A percentile compares a stretch with the other conserved stretches of the same genome.
phyloP scores from a whole-genome alignment of 768 basidiomycete species.

The Asterophora lycoperdoides region DNA sequence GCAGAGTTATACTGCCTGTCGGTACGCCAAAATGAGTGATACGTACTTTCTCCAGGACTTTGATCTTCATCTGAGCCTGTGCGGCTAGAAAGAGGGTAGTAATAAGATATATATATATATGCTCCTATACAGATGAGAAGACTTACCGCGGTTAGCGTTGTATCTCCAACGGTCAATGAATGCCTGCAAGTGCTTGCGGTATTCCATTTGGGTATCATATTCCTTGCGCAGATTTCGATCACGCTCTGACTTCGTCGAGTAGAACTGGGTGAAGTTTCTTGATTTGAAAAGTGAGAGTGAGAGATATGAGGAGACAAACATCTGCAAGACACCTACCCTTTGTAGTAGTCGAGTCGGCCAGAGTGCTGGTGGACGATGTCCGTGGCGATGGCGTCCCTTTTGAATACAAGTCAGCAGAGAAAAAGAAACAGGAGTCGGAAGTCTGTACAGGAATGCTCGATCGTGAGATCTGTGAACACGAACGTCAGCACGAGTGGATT shows the following conservation, averaged over 20 bases:
- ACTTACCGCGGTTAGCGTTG: conserved; percentile 83
- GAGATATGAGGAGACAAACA: neutral
- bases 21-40: neutral
- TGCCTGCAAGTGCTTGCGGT: conserved; percentile 91
- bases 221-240: conserved; percentile 89
- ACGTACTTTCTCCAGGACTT: conserved; percentile 69
- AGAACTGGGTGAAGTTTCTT: conserved; percentile 97
- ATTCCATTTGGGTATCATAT: conserved; percentile 94
- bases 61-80: conserved; percentile 79
- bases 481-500: neutral
- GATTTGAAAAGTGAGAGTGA: conserved; percentile 6
- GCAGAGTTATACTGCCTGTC: neutral
- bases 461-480: conserved; percentile 76
- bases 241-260: conserved; percentile 95
- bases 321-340: conserved; percentile 55
- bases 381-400: conserved; percentile 89
- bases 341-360: conserved; percentile 92
- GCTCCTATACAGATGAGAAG: neutral
- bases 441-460: conserved; percentile 81
- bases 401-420: neutral
- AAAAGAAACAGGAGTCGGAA: neutral
- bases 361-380: conserved; percentile 98
- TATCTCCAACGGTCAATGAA: conserved; percentile 99
- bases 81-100: conserved; percentile 49
- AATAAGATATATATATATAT: neutral